Percentiles rank a stretch among this genome's conserved stretches.
These are phyloP conservation scores for Solanum clarkiae DNA, from an alignment of 257 asterid species.

Conservation along the genomic window DNA sequence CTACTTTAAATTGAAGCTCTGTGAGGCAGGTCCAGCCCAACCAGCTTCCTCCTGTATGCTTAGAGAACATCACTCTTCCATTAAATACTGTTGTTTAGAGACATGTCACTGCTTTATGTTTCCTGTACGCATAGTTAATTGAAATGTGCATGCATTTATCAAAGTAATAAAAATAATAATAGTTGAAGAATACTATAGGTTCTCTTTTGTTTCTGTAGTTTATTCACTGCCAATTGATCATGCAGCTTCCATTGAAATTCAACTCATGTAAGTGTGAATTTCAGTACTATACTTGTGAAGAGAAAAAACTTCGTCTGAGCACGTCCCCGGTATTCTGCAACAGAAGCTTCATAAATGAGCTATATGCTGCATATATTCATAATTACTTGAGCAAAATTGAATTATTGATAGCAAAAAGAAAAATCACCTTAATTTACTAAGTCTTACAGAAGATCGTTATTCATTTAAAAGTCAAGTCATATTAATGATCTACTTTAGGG, in stretches of 20 bases:
- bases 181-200: background rate
- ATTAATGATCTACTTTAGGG: constrained; percentile 1
- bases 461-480: background rate
- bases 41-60: background rate
- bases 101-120: background rate
- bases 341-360: background rate
- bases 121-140: background rate
- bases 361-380: background rate
- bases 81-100: background rate
- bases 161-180: background rate
- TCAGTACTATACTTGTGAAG: background rate
- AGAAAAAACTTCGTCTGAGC: background rate
- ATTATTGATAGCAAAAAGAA: background rate
- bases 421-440: background rate
- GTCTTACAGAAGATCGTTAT: background rate
- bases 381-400: background rate
- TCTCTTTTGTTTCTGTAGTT: background rate
- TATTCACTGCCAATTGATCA: background rate
- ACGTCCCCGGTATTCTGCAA: background rate
- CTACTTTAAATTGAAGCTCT: background rate
- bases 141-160: background rate
- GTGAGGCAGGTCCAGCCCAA: background rate
- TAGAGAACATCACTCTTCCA: background rate
- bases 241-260: background rate
- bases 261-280: background rate